phyloP scores from a whole-genome alignment of 306 rosid genomes.

The Acacia confusa region DNA sequence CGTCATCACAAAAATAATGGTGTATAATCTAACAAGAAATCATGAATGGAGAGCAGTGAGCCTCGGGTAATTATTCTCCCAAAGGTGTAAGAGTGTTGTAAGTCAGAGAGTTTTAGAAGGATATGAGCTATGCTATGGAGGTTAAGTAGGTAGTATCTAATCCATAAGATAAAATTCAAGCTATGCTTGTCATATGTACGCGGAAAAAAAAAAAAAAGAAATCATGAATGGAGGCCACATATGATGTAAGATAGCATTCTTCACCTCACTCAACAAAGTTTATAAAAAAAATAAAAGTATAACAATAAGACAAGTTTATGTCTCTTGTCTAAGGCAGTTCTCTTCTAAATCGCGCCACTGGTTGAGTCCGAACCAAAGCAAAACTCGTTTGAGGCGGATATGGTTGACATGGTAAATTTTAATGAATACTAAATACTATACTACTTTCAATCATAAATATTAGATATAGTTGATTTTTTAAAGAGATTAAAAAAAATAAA shows the following conservation, averaged over 20 bases:
- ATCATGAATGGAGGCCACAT: background rate
- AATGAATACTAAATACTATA: background rate
- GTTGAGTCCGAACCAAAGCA: background rate
- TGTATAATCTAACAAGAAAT: background rate
- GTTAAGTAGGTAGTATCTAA: too few species aligned
- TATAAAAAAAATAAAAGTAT: background rate
- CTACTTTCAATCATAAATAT: fast-evolving
- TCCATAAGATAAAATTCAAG: too few species aligned
- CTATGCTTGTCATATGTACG: too few species aligned
- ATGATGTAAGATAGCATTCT: background rate
- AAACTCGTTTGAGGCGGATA: background rate
- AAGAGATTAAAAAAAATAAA: too few species aligned
- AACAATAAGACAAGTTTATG: background rate
- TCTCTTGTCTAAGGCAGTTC: background rate
- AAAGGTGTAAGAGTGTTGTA: too few species aligned
- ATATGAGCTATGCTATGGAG: too few species aligned
- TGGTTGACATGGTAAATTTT: background rate
- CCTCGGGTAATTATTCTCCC: too few species aligned
- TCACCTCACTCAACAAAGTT: background rate
- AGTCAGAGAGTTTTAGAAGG: too few species aligned
- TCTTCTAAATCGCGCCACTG: background rate
- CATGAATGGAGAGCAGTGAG: too few species aligned
- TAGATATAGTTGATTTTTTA: fast-evolving
- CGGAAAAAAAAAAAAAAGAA: too few species aligned
- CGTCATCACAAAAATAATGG: background rate